Evolutionary conservation across 2,329 filamentous ascomycete genomes (phyloP).

Genomic region (Metarhizium robertsii): DNA sequence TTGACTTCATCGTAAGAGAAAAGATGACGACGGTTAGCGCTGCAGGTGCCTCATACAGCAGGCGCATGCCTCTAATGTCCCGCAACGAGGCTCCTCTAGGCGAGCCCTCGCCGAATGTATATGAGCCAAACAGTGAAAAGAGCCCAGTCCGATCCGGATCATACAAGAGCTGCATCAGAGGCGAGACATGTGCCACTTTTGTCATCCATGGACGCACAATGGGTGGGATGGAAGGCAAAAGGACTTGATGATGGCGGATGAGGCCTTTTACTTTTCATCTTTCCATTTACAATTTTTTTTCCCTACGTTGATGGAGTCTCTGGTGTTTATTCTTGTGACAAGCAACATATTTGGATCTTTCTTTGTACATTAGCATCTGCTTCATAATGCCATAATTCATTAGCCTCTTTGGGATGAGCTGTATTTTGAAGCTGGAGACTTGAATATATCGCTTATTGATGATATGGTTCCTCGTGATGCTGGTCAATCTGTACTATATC

Average conservation of each 20-base stretch:
- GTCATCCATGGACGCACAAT: not conserved
- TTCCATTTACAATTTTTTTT: not conserved
- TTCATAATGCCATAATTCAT: slow-evolving; percentile 35
- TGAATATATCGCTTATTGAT: too few species aligned
- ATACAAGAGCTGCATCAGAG: slow-evolving; percentile 5
- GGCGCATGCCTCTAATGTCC: not conserved
- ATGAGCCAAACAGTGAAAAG: slow-evolving; percentile 12
- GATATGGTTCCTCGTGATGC: too few species aligned
- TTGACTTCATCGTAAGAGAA: not conserved
- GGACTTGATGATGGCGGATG: not conserved
- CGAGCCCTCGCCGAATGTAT: slow-evolving; percentile 16
- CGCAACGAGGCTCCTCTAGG: not conserved
- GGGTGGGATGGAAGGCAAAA: not conserved
- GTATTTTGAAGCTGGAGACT: too few species aligned
- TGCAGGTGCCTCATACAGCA: too few species aligned
- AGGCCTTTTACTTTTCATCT: not conserved
- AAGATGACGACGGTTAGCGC: not conserved
- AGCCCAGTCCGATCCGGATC: slow-evolving; percentile 12
- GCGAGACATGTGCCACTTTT: not conserved
- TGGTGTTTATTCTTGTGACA: slow-evolving; percentile 7
- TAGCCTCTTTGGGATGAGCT: too few species aligned
- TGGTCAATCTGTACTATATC: too few species aligned
- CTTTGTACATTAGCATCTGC: slow-evolving; percentile 26
- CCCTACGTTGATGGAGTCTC: not conserved
- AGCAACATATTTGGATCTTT: slow-evolving; percentile 12